Percentiles rank a stretch among this genome's conserved stretches.
Conservation (phyloP, 2,329 filamentous ascomycete species). For the Pestalotiopsis fici region DNA sequence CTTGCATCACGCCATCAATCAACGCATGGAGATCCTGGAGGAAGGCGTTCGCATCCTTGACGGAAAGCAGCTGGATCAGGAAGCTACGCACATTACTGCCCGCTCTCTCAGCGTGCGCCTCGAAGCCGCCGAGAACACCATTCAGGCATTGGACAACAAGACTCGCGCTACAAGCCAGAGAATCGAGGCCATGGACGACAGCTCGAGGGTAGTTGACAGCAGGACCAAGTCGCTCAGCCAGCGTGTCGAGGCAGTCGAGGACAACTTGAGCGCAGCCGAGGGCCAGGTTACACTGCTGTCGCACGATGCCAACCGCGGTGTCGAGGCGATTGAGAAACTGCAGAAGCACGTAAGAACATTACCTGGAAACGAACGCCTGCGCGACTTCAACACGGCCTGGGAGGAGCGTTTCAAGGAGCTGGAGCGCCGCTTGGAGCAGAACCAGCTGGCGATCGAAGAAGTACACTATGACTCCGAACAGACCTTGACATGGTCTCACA, state of each 20-base stretch:
- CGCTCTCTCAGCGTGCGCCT: constrained; percentile 21
- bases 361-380: constrained; percentile 23
- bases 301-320: constrained; percentile 24
- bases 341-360: constrained; percentile 24
- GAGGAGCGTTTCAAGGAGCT: constrained; percentile 23
- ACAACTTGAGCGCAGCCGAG: constrained; percentile 20
- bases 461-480: constrained; percentile 15
- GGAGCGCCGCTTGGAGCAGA: constrained; percentile 22
- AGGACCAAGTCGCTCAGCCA: constrained; percentile 24
- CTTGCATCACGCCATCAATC: constrained; percentile 19
- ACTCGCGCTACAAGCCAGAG: constrained; percentile 20
- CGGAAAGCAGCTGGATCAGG: constrained; percentile 26
- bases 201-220: constrained; percentile 24
- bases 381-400: constrained; percentile 21
- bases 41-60: constrained; percentile 23
- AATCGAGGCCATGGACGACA: constrained; percentile 26
- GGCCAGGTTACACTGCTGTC: constrained; percentile 24
- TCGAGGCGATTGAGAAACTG: constrained; percentile 22
- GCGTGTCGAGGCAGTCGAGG: constrained; percentile 24
- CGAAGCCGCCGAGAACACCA: constrained; percentile 18
- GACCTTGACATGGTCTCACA: constrained; percentile 21
- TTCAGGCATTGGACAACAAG: constrained; percentile 20
- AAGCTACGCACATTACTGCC: constrained; percentile 22
- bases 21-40: constrained; percentile 24
- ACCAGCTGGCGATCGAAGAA: constrained; percentile 16